Percentiles rank a stretch among this genome's conserved stretches.
These are phyloP conservation scores for Datura wrightii DNA, from an alignment of 257 asterid genomes.

Conservation along the genomic window DNA sequence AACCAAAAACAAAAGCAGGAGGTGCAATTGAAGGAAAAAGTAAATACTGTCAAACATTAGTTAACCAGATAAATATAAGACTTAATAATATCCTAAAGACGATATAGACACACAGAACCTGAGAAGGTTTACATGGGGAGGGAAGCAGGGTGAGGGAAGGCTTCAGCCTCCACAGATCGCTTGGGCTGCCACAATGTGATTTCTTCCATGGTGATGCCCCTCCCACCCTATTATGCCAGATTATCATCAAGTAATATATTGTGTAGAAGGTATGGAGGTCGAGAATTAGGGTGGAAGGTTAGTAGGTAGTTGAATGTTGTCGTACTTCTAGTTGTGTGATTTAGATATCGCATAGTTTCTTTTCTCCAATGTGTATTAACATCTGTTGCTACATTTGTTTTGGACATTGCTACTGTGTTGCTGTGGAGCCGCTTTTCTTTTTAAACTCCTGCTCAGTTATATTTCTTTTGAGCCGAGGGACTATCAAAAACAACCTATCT, in stretches of 20 bases:
- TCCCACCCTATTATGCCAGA: background rate
- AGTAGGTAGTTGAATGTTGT: too few species aligned
- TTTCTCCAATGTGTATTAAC: too few species aligned
- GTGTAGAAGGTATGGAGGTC: background rate
- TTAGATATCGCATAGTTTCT: too few species aligned
- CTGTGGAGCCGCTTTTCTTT: too few species aligned
- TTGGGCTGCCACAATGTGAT: background rate
- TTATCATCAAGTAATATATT: conserved; percentile 21
- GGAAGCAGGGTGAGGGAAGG: background rate
- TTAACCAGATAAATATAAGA: background rate
- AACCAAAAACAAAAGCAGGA: conserved; percentile 3
- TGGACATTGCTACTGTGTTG: too few species aligned
- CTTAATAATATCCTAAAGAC: background rate
- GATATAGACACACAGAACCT: background rate
- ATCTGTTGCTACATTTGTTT: too few species aligned
- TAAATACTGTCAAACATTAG: background rate
- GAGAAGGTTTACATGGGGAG: background rate
- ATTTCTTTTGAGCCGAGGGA: too few species aligned
- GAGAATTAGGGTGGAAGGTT: too few species aligned
- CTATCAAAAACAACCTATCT: too few species aligned
- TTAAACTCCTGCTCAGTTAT: too few species aligned
- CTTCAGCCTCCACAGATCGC: background rate
- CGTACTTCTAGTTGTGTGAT: too few species aligned
- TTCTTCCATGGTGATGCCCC: background rate
- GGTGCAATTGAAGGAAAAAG: background rate